Conservation (phyloP, 1,139 yeast species). For the Geotrichum carabidarum region DNA sequence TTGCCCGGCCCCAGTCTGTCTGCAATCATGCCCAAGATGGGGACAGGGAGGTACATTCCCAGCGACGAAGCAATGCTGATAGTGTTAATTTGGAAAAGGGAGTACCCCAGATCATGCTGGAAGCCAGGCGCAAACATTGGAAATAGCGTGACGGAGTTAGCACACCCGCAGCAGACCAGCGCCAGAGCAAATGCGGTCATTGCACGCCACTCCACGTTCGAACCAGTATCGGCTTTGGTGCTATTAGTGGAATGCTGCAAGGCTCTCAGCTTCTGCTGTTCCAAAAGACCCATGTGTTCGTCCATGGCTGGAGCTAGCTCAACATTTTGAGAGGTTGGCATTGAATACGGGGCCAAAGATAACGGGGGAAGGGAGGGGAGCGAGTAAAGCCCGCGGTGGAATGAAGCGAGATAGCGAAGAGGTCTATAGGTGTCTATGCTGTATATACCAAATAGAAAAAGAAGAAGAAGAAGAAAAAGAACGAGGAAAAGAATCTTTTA, state of each 20-base stretch:
- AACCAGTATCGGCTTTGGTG: background rate
- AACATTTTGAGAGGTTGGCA: background rate
- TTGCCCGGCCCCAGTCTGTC: slow-evolving; percentile 82
- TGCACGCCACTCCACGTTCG: slow-evolving; percentile 3
- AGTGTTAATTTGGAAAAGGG: slow-evolving; percentile 68
- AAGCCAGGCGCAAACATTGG: slow-evolving; percentile 73
- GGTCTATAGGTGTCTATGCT: background rate
- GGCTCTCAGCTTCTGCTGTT: background rate
- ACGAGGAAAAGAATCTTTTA: no score
- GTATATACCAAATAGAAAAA: background rate
- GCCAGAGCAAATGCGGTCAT: slow-evolving; percentile 22
- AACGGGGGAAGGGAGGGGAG: background rate
- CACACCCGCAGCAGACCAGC: slow-evolving; percentile 51
- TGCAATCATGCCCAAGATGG: slow-evolving; percentile 74
- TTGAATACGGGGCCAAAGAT: background rate
- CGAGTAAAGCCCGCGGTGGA: background rate
- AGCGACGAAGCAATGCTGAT: slow-evolving; percentile 70
- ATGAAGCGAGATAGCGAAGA: background rate
- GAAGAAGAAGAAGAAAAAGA: background rate
- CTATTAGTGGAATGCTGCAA: background rate
- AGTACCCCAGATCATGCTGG: slow-evolving; percentile 51
- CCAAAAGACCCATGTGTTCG: slow-evolving; percentile 6
- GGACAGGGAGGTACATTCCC: slow-evolving; percentile 83
- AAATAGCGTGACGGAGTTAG: slow-evolving; percentile 78
- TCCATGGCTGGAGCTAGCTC: slow-evolving; percentile 1